Evolutionary conservation across 257 asterid species (phyloP).

Genomic region (Solanum habrochaites): DNA sequence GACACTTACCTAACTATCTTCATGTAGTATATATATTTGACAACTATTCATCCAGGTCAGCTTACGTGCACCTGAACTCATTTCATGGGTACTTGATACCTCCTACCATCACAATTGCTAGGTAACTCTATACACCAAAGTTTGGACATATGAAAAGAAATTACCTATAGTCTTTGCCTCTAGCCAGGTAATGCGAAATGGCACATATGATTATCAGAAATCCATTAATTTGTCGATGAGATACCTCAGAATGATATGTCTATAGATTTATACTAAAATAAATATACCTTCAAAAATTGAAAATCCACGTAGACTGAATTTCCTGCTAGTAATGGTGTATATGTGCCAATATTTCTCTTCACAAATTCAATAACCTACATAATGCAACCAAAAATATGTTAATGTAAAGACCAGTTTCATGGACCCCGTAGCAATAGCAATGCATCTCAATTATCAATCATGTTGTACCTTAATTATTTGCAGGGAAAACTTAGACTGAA

Average conservation of each 20-base stretch:
- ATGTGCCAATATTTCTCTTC: slow-evolving; percentile 53
- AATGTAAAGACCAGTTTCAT: not conserved
- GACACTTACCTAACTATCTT: not conserved
- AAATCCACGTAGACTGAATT: slow-evolving; percentile 82
- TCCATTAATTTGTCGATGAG: not conserved
- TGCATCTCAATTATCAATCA: not conserved
- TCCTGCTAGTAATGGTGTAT: slow-evolving; percentile 75
- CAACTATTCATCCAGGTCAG: not conserved
- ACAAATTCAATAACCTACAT: slow-evolving; percentile 77
- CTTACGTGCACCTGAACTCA: not conserved
- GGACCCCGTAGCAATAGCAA: not conserved
- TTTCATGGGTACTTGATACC: not conserved
- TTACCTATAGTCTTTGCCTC: not conserved
- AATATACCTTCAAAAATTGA: slow-evolving; percentile 62
- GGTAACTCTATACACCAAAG: not conserved
- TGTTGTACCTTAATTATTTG: not conserved
- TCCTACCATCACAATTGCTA: not conserved
- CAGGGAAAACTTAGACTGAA: not conserved
- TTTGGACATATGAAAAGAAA: not conserved
- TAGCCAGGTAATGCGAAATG: not conserved
- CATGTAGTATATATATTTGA: not conserved
- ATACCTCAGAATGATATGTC: not conserved
- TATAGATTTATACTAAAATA: not conserved
- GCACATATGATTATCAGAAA: not conserved
- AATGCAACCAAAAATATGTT: not conserved